Percentiles rank a stretch among this genome's conserved stretches.
Conservation (phyloP, 768 basidiomycete species). For the Candolleomyces eurysporus region DNA sequence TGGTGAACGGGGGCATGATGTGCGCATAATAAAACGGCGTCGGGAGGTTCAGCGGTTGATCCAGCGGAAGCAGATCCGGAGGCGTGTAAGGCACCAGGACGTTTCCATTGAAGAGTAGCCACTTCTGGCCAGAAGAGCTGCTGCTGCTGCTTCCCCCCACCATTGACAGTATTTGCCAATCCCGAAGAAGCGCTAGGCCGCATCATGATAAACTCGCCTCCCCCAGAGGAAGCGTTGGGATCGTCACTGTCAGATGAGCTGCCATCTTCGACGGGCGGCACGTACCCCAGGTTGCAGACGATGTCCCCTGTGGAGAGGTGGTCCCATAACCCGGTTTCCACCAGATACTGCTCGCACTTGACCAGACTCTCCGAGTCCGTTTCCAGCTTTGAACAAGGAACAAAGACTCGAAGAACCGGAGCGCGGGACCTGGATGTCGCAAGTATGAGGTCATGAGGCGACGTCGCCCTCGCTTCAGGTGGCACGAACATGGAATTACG, state of each 20-base stretch:
- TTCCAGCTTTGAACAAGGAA: conserved; percentile 61
- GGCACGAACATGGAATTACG: conserved; percentile 3
- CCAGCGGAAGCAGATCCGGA: conserved; percentile 51
- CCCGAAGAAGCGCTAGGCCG: background rate
- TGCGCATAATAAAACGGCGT: conserved; percentile 78
- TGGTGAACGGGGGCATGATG: conserved; percentile 44
- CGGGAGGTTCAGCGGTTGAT: conserved; percentile 60
- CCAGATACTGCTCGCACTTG: conserved; percentile 67
- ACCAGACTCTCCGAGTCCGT: conserved; percentile 41
- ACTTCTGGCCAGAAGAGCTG: conserved; percentile 32
- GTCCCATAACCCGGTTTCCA: conserved; percentile 66
- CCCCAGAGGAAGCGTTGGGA: background rate
- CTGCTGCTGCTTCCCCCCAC: background rate
- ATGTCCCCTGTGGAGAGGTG: conserved; percentile 78
- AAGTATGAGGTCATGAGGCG: conserved; percentile 61
- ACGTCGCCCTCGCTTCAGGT: conserved; percentile 15
- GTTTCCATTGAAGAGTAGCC: conserved; percentile 75
- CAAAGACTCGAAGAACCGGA: conserved; percentile 71
- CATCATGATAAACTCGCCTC: conserved; percentile 9
- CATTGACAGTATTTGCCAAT: conserved; percentile 1
- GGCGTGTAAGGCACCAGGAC: conserved; percentile 61
- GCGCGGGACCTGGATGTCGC: conserved; percentile 65
- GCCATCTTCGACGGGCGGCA: conserved; percentile 44
- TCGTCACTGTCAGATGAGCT: conserved; percentile 21
- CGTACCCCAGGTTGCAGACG: conserved; percentile 77